Percentiles rank a stretch among this genome's conserved stretches.
phyloP scores from a whole-genome alignment of 805 yeast genomes.

The Ogataea trehaloabstinens region DNA sequence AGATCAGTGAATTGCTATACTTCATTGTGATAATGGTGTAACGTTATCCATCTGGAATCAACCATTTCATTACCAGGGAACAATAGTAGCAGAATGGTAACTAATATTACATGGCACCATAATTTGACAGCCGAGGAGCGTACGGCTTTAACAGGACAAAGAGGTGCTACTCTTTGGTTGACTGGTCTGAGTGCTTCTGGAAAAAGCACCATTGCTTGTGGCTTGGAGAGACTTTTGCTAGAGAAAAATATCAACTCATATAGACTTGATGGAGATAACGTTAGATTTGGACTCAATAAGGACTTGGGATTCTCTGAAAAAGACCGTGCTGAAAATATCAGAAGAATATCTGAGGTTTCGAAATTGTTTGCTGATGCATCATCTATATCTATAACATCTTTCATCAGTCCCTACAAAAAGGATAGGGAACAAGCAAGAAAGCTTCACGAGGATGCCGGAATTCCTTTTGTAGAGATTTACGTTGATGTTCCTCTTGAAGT shows the following conservation, averaged over 20 bases:
- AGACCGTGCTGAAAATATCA: conserved; percentile 91
- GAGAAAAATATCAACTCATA: conserved; percentile 71
- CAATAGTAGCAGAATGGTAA: conserved; percentile 84
- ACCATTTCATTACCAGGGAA: too few species aligned
- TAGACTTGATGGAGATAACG: conserved; percentile 92
- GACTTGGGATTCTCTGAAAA: conserved; percentile 90
- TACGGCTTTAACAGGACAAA: conserved; percentile 64
- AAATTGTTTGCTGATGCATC: conserved; percentile 94
- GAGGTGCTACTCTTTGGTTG: conserved; percentile 90
- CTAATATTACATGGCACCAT: conserved; percentile 95
- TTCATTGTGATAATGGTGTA: too few species aligned
- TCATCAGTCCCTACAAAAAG: conserved; percentile 84
- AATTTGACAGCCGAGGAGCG: conserved; percentile 86
- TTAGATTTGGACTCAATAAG: conserved; percentile 91
- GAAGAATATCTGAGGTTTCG: conserved; percentile 93
- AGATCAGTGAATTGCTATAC: too few species aligned
- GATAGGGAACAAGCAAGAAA: conserved; percentile 87
- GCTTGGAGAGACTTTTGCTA: conserved; percentile 78
- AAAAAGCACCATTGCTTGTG: conserved; percentile 92
- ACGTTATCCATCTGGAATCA: too few species aligned
- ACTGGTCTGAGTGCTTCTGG: conserved; percentile 96
- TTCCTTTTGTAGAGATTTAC: conserved; percentile 87
- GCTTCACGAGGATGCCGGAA: conserved; percentile 67
- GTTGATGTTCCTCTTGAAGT: conserved; percentile 93
- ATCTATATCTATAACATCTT: conserved; percentile 81